These are phyloP conservation scores for Talaromyces sp. DNA, from an alignment of 2,329 filamentous ascomycete genomes.

Conservation along the genomic window DNA sequence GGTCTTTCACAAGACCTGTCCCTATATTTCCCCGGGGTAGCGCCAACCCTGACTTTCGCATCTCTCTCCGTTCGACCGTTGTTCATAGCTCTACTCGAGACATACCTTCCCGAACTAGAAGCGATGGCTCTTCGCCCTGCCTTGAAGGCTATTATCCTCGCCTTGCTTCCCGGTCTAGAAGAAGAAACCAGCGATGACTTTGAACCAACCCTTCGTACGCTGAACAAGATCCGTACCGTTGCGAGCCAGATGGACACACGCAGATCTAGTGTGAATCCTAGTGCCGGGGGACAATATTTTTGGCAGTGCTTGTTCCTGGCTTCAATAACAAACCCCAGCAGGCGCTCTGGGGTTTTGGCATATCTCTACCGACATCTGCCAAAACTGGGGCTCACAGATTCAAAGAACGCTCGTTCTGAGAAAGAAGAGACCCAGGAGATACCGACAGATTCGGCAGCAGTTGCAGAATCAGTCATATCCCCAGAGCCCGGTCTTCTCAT, in stretches of 20 bases:
- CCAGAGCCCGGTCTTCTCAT: slow-evolving; percentile 88
- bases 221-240: slow-evolving; percentile 69
- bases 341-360: slow-evolving; percentile 79
- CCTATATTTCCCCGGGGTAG: slow-evolving; percentile 83
- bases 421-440: slow-evolving; percentile 20
- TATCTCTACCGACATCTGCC: slow-evolving; percentile 78
- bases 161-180: slow-evolving; percentile 84
- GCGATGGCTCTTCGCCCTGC: slow-evolving; percentile 71
- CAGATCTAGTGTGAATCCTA: slow-evolving; percentile 43
- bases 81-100: slow-evolving; percentile 78
- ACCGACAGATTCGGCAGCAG: slow-evolving; percentile 25
- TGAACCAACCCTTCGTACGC: slow-evolving; percentile 71
- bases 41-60: slow-evolving; percentile 86
- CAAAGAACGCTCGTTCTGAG: slow-evolving; percentile 23
- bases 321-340: slow-evolving; percentile 79
- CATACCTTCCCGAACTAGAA: slow-evolving; percentile 68
- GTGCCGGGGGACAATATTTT: slow-evolving; percentile 76
- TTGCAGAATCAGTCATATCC: slow-evolving; percentile 46
- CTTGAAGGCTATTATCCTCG: slow-evolving; percentile 81
- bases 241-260: slow-evolving; percentile 48
- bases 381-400: slow-evolving; percentile 50
- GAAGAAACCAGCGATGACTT: slow-evolving; percentile 98
- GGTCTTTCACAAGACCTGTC: slow-evolving; percentile 75
- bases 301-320: slow-evolving; percentile 98
- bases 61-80: slow-evolving; percentile 83